Evolutionary conservation across 495 filamentous ascomycete species (phyloP), one percentile per base, ranked within the genome.

Genomic region (Extremus antarcticus): DNA sequence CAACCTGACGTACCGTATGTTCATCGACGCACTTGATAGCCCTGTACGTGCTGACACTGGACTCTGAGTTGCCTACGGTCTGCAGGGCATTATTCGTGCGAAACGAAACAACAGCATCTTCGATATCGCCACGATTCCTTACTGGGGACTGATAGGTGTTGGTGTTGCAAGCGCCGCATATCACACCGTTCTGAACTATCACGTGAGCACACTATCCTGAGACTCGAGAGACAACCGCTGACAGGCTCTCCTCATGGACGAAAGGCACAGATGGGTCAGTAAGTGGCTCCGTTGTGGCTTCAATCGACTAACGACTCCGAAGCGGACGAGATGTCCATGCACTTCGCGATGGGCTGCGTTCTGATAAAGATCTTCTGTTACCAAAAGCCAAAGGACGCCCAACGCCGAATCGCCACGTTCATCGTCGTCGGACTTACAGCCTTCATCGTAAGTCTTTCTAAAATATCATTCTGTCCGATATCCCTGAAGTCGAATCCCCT

Each of bases 271-370:
- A 80, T 79, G 74, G 69, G 73, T 75, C 66, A 41, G 66, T 61
- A n/a, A n/a, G n/a, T n/a, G n/a, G n/a, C n/a, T n/a, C n/a, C n/a
- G n/a, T n/a, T n/a, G n/a, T n/a, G n/a, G n/a, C n/a, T n/a, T n/a
- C n/a, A n/a, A n/a, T n/a, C n/a, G n/a, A n/a, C n/a, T n/a, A n/a
- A n/a, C n/a, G n/a, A n/a, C n/a, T n/a, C n/a, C n/a, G n/a, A 58
- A 69, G 62, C 59, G 52, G 53, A 66, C 52, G 78, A 81, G 51
- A 65, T 80, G 25, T 75, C 77, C n/a, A 83, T 83, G 79, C 71
- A 76, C 43, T 62, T 78, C 8, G 70, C 78, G 3, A 73, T 71
- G 1, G 74, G 72, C 50, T 67, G 73, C 8, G 67, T 81, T 23
- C 63, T 81, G 0, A 75, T 80, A 25, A 74, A 74, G 25, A 59